phyloP scores from a whole-genome alignment of 2,329 filamentous ascomycete species.

The Aspergillus transmontanensis region DNA sequence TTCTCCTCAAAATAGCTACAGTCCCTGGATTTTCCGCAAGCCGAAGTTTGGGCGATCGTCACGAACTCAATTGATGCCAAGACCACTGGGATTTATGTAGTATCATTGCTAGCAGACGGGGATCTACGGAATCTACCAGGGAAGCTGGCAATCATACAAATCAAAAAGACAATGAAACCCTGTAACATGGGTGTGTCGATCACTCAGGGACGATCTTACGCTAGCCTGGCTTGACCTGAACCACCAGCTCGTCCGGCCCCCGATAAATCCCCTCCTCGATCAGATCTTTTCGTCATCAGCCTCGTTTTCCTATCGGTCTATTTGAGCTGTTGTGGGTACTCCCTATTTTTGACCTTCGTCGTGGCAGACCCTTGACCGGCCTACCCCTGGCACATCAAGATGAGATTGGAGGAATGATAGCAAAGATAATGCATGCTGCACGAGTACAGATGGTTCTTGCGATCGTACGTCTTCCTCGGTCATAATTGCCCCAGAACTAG shows the following conservation, averaged over 20 bases:
- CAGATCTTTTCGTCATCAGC: neutral
- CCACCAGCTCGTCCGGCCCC: too few relatives aligned
- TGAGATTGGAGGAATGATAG: neutral
- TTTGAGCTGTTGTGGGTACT: neutral
- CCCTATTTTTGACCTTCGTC: neutral
- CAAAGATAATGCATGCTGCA: neutral
- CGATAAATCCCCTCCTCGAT: too few relatives aligned
- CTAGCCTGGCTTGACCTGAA: neutral
- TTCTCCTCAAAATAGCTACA: neutral
- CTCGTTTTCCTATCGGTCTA: neutral
- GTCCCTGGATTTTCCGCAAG: neutral
- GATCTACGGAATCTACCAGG: neutral
- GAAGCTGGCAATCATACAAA: neutral
- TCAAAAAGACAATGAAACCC: neutral
- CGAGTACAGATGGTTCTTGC: neutral
- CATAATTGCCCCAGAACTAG: neutral
- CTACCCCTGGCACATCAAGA: neutral
- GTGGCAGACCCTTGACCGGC: neutral
- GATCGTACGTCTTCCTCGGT: neutral
- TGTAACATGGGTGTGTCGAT: neutral
- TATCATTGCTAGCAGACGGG: neutral
- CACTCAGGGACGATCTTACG: neutral
- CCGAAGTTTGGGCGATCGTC: slow-evolving; percentile 1
- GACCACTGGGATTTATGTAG: neutral
- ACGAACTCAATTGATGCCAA: neutral